phyloP scores from a whole-genome alignment of 345 rosid species.

The Pugionium dolabratum region DNA sequence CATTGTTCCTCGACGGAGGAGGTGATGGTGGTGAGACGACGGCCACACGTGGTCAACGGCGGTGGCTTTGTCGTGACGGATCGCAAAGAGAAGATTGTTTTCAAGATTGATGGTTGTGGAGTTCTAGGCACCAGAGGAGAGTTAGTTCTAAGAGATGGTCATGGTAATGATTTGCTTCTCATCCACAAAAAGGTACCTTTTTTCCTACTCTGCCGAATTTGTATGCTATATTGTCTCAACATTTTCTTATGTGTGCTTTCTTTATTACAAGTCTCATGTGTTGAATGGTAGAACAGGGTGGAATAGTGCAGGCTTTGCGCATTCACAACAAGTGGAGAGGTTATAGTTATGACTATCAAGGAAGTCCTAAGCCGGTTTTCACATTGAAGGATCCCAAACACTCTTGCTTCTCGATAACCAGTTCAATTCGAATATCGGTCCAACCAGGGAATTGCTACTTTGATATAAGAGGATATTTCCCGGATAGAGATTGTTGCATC shows the following conservation, averaged over 20 bases:
- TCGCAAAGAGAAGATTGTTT: conserved; percentile 56
- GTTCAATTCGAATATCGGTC: conserved; percentile 48
- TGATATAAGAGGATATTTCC: conserved; percentile 66
- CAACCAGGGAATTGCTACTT: conserved; percentile 49
- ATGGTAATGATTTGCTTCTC: conserved; percentile 65
- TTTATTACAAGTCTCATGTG: background rate
- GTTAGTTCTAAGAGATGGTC: conserved; percentile 52
- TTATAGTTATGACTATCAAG: conserved; percentile 60
- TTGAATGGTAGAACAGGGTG: conserved; percentile 47
- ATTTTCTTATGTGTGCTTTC: background rate
- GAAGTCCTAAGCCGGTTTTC: conserved; percentile 62
- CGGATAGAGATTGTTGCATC: conserved; percentile 59
- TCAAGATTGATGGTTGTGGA: conserved; percentile 83
- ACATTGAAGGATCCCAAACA: conserved; percentile 59
- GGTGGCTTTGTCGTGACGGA: conserved; percentile 93
- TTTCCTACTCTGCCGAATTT: background rate
- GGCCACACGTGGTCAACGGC: conserved; percentile 73
- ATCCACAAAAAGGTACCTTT: conserved; percentile 66
- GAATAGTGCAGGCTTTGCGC: conserved; percentile 67
- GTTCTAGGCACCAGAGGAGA: conserved; percentile 65
- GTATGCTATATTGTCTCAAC: background rate
- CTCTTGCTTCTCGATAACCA: conserved; percentile 48
- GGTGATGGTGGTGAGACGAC: conserved; percentile 61
- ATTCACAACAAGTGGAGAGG: conserved; percentile 75
- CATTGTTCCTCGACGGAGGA: conserved; percentile 60